Evolutionary conservation across 345 rosid genomes (phyloP).

Genomic region (Aegle marmelos): DNA sequence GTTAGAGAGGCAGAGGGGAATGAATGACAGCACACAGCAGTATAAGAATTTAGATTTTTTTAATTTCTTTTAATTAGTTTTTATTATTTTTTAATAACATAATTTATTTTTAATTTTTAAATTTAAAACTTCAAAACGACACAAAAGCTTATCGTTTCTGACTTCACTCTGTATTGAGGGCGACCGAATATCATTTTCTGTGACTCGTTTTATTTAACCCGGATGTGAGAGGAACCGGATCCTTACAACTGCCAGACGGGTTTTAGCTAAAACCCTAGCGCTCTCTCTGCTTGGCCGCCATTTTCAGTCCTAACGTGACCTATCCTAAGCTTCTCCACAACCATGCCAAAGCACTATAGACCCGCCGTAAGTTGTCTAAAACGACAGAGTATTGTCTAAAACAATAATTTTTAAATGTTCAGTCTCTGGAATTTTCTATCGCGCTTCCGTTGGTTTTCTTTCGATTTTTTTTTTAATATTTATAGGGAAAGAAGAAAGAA

Average conservation of each 20-base stretch:
- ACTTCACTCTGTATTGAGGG: no score
- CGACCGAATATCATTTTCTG: no score
- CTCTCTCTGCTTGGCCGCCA: neutral
- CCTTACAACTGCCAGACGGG: neutral
- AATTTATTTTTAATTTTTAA: no score
- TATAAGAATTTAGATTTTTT: no score
- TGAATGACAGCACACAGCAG: no score
- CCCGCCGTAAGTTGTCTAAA: conserved; percentile 57
- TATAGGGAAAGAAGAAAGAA: conserved; percentile 94
- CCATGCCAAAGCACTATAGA: conserved; percentile 79
- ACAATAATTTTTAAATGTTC: neutral
- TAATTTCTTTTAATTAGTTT: no score
- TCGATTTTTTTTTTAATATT: neutral
- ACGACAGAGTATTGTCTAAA: neutral
- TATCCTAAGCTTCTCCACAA: neutral
- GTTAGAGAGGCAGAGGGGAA: no score
- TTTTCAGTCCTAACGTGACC: neutral
- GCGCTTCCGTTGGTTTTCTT: neutral
- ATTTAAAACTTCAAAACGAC: no score
- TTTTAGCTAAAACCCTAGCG: conserved; percentile 34
- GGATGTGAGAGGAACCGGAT: neutral
- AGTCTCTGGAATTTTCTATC: neutral
- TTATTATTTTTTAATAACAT: no score
- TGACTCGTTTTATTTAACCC: neutral
- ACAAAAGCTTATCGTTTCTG: no score